These are phyloP conservation scores for Collybia sp. DNA, from an alignment of 768 basidiomycete genomes.

Conservation along the genomic window DNA sequence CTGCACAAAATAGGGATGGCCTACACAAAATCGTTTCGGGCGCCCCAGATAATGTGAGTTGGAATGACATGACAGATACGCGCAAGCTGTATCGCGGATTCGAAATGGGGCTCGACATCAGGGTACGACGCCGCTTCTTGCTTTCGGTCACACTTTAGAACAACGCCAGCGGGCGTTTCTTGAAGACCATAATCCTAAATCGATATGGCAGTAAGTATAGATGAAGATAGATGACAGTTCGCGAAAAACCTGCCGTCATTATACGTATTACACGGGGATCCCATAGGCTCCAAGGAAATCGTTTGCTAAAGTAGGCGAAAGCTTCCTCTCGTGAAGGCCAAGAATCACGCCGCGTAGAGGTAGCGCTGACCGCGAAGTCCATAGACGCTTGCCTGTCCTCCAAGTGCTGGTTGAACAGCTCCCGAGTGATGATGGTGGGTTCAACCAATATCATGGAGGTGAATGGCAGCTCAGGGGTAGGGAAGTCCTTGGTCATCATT, in stretches of 20 bases:
- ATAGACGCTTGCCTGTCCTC: conserved; percentile 33
- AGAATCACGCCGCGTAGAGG: conserved; percentile 28
- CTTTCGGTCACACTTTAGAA: conserved; percentile 37
- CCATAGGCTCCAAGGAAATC: conserved; percentile 43
- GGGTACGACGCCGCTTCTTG: conserved; percentile 44
- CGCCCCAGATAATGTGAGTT: conserved; percentile 46
- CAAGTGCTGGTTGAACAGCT: conserved; percentile 28
- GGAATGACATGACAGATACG: conserved; percentile 30
- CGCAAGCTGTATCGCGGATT: conserved; percentile 26
- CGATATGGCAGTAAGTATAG: background rate
- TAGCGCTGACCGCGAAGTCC: conserved; percentile 30
- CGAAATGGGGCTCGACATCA: conserved; percentile 39
- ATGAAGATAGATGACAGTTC: background rate
- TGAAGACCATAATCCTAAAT: conserved; percentile 31
- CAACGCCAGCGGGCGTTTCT: conserved; percentile 19
- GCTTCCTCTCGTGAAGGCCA: conserved; percentile 41
- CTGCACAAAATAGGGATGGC: conserved; percentile 7
- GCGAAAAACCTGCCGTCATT: conserved; percentile 28
- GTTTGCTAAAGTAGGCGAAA: conserved; percentile 33
- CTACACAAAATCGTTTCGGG: conserved; percentile 38
- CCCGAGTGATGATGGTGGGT: conserved; percentile 33
- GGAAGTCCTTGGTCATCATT: conserved; percentile 25
- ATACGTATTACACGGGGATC: conserved; percentile 33
- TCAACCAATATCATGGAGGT: conserved; percentile 39
- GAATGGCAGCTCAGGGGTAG: conserved; percentile 21